Base-by-base conservation (phyloP, 768 basidiomycete genomes). In the Mycena venus region DNA sequence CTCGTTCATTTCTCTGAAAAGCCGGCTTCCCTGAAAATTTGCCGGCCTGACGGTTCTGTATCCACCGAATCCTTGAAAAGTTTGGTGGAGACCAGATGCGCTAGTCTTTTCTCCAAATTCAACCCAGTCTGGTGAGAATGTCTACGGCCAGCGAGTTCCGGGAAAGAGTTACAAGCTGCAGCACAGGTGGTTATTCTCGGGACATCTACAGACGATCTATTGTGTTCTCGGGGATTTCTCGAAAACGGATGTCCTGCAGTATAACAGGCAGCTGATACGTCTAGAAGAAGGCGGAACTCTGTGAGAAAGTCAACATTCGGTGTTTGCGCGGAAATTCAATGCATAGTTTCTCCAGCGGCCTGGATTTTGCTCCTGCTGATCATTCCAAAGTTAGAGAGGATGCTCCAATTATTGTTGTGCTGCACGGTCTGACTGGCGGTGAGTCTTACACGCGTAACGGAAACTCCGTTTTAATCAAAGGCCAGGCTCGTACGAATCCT, bases 401-500 rank as follows among this genome's bases (percentile, higher is more conserved):
- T 74, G 80, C 86, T 1, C 90, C 90, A 9, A 87, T 93, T 63
- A 82, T 93, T 38, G 88, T 93, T 27, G 90, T 92, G 9, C 84
- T 86, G 72, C 90, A 91, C 78, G 90, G 90, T 89, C 62, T 71
- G n/a, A 56, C 62, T 2, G 63, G 58, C 40, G 62, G 65, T 64
- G 31, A 31, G 61, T 42, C 65, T 59, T 55, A 56, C 44, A 56
- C 59, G 44, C n/a, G 27, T n/a, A 15, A 51, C 2, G 32, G 31
- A 64, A 9, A 58, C 40, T 40, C 38, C 25, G 63, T 32, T 65
- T 29, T 34, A 21, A 53, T 77, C 21, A 34, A 55, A 23, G 27
- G n/a, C 38, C 73, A 96, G 95, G 95, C 44, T 96, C 95, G 23
- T 91, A 98, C 80, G 98, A 98, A 86, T 88, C 93, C 23, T 99